Percentiles rank a stretch among this genome's conserved stretches.
phyloP scores from a whole-genome alignment of 1,139 yeast species.

The Neolecta irregularis region DNA sequence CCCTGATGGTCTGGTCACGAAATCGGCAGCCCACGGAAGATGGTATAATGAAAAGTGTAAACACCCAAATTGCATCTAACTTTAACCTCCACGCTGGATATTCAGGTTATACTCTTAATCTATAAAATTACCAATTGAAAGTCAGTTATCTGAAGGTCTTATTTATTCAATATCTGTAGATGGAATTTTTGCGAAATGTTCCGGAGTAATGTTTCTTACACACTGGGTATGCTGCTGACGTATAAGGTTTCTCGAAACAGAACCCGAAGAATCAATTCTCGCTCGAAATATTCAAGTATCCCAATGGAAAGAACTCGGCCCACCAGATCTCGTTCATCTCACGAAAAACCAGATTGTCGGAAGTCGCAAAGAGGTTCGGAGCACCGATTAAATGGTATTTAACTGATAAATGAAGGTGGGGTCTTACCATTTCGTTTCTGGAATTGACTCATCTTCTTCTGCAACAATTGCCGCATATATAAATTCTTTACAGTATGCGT shows the following conservation, averaged over 20 bases:
- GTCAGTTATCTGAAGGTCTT: not conserved
- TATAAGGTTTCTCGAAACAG: slow-evolving; percentile 26
- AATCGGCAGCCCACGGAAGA: too few species aligned
- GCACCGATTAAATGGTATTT: slow-evolving; percentile 25
- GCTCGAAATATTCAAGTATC: slow-evolving; percentile 33
- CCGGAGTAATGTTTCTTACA: slow-evolving; percentile 7
- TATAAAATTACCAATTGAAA: not conserved
- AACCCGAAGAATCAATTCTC: slow-evolving; percentile 35
- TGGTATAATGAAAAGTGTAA: not conserved
- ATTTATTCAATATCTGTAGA: not conserved
- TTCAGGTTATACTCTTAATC: not conserved
- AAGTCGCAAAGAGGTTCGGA: slow-evolving; percentile 30
- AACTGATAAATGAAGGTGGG: slow-evolving; percentile 19
- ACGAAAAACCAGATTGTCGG: slow-evolving; percentile 34
- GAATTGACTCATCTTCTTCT: slow-evolving; percentile 44
- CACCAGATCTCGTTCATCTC: slow-evolving; percentile 75
- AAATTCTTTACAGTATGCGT: slow-evolving; percentile 49
- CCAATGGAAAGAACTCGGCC: slow-evolving; percentile 54
- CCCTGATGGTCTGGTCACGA: not conserved
- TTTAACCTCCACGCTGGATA: not conserved
- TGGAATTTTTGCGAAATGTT: slow-evolving; percentile 8
- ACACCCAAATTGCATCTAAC: not conserved
- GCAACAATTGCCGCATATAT: slow-evolving; percentile 56
- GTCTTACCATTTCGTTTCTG: slow-evolving; percentile 59
- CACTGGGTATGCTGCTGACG: not conserved